Evolutionary conservation across 108 stramenopile genomes (phyloP), one percentile per base, ranked within the genome.

Genomic region (Bacterosira constricta): DNA sequence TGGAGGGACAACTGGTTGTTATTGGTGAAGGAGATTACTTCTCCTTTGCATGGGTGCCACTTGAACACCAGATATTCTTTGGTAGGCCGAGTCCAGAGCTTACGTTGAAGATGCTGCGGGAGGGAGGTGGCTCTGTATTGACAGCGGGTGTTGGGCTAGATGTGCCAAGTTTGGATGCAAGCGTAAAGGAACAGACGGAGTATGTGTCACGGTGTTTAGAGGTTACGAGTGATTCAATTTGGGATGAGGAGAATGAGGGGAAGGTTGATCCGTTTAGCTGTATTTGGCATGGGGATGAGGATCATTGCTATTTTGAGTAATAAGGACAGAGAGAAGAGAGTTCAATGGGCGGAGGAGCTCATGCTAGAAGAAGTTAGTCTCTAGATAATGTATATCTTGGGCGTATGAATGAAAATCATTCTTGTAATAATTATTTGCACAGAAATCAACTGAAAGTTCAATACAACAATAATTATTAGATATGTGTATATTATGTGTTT

Each of bases 21-120:
- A 88, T 92, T 63, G 87, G 89, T 1, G 63, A 83, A 59, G 77
- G 77, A 44, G 88, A 92, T 9, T 92, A 90, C 74, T 92, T 92
- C 65, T 79, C 77, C 59, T 90, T 92, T 55, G 91, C 91, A 8
- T 92, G 91, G 91, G 73, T 92, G 5, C 91, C 91, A 8, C 87
- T 87, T 34, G 84, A 83, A 60, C 83, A 84, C 57, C 86, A 88
- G 61, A 92, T 92, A 41, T 92, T 92, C 77, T 92, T 92, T 36
- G 90, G 90, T 35, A 49, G 91, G 15, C 91, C 91, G 18, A 82
- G 80, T 12, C 87, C 91, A 11, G 91, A 92, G 38, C 11, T 83
- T 9, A 63, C 74, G 1, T 51, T 83, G 35, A 70, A 65, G 42
- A 83, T 83, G 82, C 77, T 91, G 10, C 72, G 86, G 17, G 87